Conservation (phyloP, 2,329 filamentous ascomycete species). For the Neonectria magnoliae region DNA sequence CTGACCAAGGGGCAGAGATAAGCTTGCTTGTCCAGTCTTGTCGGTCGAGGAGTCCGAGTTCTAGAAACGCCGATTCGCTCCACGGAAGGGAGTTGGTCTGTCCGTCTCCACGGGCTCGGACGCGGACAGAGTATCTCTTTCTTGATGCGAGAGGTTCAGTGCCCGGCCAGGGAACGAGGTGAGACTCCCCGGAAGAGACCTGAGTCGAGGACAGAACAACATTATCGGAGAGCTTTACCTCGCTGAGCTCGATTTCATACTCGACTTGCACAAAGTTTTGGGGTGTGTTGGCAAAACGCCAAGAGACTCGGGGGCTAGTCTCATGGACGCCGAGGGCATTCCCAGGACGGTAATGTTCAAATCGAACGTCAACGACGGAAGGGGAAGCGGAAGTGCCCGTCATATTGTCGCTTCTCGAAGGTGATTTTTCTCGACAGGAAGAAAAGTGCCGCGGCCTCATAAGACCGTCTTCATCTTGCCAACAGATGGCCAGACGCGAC, state of each 20-base stretch:
- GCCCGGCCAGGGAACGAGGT: constrained; percentile 26
- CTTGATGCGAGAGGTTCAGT: constrained; percentile 21
- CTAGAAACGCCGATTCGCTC: constrained; percentile 36
- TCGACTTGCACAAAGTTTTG: constrained; percentile 20
- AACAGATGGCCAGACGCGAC: not conserved
- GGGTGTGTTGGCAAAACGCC: constrained; percentile 27
- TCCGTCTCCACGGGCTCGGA: constrained; percentile 14
- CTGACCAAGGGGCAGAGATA: constrained; percentile 40
- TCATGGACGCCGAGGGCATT: constrained; percentile 26
- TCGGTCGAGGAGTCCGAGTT: constrained; percentile 45
- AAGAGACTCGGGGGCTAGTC: constrained; percentile 21
- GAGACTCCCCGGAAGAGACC: constrained; percentile 10
- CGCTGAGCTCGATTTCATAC: constrained; percentile 29
- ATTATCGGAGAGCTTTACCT: not conserved
- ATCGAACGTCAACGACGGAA: constrained; percentile 23
- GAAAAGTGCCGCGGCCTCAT: not conserved
- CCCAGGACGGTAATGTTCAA: constrained; percentile 21
- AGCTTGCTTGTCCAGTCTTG: constrained; percentile 43
- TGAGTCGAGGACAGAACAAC: constrained; percentile 2
- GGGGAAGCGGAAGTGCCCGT: constrained; percentile 9
- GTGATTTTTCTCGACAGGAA: not conserved
- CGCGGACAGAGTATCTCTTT: constrained; percentile 22
- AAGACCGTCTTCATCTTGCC: not conserved
- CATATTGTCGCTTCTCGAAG: not conserved
- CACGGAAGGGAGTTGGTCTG: constrained; percentile 15